Percentiles rank a stretch among this genome's conserved stretches.
Conservation (phyloP, 2,329 filamentous ascomycete species). For the Calonectria henricotiae region DNA sequence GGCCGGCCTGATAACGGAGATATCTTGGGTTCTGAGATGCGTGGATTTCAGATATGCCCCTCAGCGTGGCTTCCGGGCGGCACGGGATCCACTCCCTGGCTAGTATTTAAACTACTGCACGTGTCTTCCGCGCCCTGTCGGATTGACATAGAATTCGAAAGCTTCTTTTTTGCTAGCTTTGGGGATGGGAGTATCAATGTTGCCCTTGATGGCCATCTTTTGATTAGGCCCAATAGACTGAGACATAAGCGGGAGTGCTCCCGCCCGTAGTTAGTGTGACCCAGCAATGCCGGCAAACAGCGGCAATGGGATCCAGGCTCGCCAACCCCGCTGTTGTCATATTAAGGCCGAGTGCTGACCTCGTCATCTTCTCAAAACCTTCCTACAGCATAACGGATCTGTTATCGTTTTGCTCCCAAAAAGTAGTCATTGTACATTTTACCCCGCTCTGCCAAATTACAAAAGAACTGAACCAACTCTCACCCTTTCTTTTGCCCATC, state of each 20-base stretch:
- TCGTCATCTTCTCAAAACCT: neutral
- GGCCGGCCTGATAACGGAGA: slow-evolving; percentile 15
- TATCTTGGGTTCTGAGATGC: slow-evolving; percentile 20
- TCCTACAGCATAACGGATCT: neutral
- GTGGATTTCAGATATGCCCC: neutral
- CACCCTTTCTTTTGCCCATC: neutral
- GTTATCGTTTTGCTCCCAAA: neutral
- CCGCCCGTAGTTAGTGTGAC: neutral
- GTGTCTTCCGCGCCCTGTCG: slow-evolving; percentile 18
- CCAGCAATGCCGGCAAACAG: neutral
- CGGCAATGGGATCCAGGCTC: neutral
- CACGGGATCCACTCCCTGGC: slow-evolving; percentile 1
- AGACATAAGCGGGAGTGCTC: neutral
- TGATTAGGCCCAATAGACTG: neutral
- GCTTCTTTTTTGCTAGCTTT: neutral
- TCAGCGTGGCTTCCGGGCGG: neutral
- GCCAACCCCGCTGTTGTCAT: neutral
- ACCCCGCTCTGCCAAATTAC: neutral
- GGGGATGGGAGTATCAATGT: neutral
- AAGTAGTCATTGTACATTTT: neutral
- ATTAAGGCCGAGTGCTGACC: neutral
- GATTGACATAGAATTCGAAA: slow-evolving; percentile 3
- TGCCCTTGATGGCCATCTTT: neutral
- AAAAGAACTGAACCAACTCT: too few relatives aligned
- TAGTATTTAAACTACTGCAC: slow-evolving; percentile 18